A percentile compares a stretch with the other conserved stretches of the same genome.
phyloP scores from a whole-genome alignment of 495 filamentous ascomycete genomes.

The Trichoderma virens region DNA sequence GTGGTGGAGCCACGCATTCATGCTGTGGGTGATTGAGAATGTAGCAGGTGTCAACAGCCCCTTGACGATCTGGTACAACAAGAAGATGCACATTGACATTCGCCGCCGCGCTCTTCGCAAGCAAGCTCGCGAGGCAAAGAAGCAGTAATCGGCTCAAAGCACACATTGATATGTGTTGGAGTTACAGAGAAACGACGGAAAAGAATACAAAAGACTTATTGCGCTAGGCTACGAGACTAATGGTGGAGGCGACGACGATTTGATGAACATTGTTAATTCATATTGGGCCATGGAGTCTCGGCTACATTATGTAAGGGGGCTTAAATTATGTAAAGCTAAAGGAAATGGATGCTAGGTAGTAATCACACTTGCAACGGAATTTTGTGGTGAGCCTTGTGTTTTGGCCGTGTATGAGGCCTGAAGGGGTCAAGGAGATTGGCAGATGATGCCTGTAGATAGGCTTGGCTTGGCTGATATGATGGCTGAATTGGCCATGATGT shows the following conservation, averaged over 20 bases:
- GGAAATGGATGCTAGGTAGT: too few relatives aligned
- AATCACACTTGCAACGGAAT: too few relatives aligned
- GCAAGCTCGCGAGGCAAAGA: slow-evolving; percentile 74
- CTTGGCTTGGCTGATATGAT: neutral
- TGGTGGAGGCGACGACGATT: too few relatives aligned
- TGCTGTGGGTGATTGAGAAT: slow-evolving; percentile 76
- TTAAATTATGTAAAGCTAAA: too few relatives aligned
- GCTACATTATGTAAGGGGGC: too few relatives aligned
- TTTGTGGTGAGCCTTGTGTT: too few relatives aligned
- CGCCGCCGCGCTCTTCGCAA: slow-evolving; percentile 83
- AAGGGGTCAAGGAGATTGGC: neutral
- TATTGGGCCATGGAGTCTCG: too few relatives aligned
- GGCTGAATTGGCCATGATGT: neutral
- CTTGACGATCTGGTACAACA: slow-evolving; percentile 59
- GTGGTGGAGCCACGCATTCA: slow-evolving; percentile 81
- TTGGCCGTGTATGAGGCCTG: too few relatives aligned
- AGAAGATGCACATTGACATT: slow-evolving; percentile 76
- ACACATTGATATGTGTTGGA: neutral
- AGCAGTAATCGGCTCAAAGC: slow-evolving; percentile 24
- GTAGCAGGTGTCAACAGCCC: slow-evolving; percentile 59
- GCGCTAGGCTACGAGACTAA: too few relatives aligned
- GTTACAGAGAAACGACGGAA: neutral
- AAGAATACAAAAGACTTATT: too few relatives aligned
- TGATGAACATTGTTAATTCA: too few relatives aligned
- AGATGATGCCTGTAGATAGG: neutral